phyloP scores from a whole-genome alignment of 306 rosid genomes.

The Rosa chinensis region DNA sequence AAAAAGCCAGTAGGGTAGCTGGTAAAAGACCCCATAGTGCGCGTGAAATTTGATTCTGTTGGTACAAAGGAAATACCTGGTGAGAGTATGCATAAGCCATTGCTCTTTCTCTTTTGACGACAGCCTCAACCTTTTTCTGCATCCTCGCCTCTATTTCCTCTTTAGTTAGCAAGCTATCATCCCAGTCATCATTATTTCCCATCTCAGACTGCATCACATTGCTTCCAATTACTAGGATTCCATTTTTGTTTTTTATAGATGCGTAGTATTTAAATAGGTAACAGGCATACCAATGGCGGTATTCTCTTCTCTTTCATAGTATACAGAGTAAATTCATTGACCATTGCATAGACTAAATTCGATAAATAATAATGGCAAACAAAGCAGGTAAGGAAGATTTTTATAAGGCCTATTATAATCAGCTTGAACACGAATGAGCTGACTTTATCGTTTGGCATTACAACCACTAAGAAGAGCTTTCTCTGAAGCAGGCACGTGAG shows the following conservation, averaged over 20 bases:
- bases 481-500: neutral
- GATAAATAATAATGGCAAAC: neutral
- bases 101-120: constrained; percentile 87
- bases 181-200: constrained; percentile 82
- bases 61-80: constrained; percentile 50
- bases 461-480: neutral
- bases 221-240: constrained; percentile 23
- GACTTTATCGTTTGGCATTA: neutral
- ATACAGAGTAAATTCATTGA: neutral
- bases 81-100: constrained; percentile 97
- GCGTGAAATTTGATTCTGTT: neutral
- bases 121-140: constrained; percentile 90
- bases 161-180: constrained; percentile 84
- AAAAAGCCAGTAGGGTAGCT: neutral
- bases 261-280: neutral
- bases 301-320: neutral
- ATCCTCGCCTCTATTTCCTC: constrained; percentile 82
- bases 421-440: neutral
- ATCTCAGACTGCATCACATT: constrained; percentile 63
- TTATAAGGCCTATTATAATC: neutral
- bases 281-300: neutral
- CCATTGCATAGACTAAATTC: neutral
- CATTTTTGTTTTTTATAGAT: neutral
- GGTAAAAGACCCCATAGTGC: neutral
- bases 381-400: neutral